A percentile compares a stretch with the other conserved stretches of the same genome.
phyloP scores from a whole-genome alignment of 83 land plant genomes.

The Picea abies region DNA sequence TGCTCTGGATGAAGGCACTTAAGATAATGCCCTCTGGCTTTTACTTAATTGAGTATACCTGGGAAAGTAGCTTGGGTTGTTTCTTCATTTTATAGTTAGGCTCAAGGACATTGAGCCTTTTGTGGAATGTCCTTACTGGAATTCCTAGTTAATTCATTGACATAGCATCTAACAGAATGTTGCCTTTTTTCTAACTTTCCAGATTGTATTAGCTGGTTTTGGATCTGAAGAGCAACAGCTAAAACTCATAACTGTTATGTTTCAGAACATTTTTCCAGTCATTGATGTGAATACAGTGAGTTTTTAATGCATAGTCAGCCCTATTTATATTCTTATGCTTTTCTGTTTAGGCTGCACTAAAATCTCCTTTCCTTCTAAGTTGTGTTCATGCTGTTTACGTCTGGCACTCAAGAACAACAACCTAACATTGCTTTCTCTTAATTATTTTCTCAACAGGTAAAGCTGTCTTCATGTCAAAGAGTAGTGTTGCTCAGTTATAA shows the following conservation, averaged over 20 bases:
- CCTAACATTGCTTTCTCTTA: background rate
- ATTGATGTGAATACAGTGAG: slow-evolving; percentile 92
- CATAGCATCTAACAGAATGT: slow-evolving; percentile 10
- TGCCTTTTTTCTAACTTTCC: slow-evolving; percentile 4
- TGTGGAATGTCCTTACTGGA: background rate
- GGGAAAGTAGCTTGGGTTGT: background rate
- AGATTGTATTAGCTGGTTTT: slow-evolving; percentile 99
- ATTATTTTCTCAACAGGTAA: slow-evolving; percentile 64
- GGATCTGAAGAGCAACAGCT: slow-evolving; percentile 85
- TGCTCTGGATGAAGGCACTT: background rate
- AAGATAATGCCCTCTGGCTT: background rate
- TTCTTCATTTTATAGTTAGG: background rate
- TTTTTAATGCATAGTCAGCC: background rate
- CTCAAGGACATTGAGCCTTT: background rate
- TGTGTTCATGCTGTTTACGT: background rate
- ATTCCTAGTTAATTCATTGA: background rate
- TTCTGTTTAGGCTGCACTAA: background rate
- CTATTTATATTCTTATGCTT: background rate
- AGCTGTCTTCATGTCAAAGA: slow-evolving; percentile 90
- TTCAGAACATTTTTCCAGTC: slow-evolving; percentile 95
- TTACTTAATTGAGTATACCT: background rate
- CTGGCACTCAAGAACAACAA: background rate
- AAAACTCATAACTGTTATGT: slow-evolving; percentile 81
- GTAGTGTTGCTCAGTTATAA: slow-evolving; percentile 86
- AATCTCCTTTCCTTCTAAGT: background rate